Evolutionary conservation across 139 green algal genomes (phyloP).

Genomic region (Raphidocelis subcapitata): DNA sequence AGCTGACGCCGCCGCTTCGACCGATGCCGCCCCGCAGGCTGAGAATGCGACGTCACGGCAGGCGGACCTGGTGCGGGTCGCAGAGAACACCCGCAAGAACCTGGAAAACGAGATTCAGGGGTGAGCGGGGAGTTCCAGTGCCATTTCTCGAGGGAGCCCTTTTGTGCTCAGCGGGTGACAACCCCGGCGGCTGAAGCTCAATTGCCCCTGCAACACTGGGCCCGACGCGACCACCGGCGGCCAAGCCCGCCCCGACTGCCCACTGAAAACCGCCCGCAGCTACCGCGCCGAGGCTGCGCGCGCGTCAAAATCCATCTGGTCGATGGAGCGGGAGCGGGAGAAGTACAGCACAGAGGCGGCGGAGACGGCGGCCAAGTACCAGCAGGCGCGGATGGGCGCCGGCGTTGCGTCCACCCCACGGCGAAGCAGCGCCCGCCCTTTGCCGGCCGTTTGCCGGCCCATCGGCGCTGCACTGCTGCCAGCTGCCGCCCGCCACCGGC

Average conservation of each 20-base stretch:
- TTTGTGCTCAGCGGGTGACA: too few species aligned
- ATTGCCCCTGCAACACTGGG: too few species aligned
- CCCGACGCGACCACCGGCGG: too few species aligned
- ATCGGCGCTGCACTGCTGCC: too few species aligned
- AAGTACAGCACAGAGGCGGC: conserved; percentile 78
- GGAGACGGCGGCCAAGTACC: conserved; percentile 72
- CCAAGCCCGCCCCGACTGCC: too few species aligned
- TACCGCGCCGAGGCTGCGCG: conserved; percentile 80
- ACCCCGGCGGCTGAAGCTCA: too few species aligned
- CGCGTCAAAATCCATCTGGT: conserved; percentile 65
- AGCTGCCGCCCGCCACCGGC: neutral
- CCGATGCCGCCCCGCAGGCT: conserved; percentile 36
- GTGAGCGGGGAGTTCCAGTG: too few species aligned
- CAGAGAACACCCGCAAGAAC: conserved; percentile 83
- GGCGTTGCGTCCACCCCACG: too few species aligned
- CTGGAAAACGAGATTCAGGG: conserved; percentile 77
- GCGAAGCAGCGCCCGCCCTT: too few species aligned
- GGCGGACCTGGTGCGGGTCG: conserved; percentile 83
- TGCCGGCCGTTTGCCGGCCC: too few species aligned
- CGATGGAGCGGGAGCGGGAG: conserved; percentile 84
- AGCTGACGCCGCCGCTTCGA: neutral
- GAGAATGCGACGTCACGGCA: conserved; percentile 83
- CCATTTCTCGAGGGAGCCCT: too few species aligned
- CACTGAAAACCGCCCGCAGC: conserved; percentile 5
- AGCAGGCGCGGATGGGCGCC: conserved; percentile 57